phyloP scores from a whole-genome alignment of 2,329 filamentous ascomycete species.

The Sporothrix pseudoabietina region DNA sequence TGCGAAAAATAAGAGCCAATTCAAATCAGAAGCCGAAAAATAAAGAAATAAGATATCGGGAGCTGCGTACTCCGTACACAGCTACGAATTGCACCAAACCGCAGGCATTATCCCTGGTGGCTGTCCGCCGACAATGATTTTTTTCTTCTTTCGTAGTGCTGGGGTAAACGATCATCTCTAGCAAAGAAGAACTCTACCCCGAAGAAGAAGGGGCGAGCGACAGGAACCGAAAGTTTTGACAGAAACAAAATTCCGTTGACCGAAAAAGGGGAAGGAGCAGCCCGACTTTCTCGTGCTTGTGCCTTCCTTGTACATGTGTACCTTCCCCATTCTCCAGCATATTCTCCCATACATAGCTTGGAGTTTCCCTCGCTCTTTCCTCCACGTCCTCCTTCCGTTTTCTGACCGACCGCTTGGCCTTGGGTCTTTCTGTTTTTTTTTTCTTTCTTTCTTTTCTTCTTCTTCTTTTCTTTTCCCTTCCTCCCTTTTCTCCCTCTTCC shows the following conservation, averaged over 20 bases:
- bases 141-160: background rate
- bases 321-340: constrained; percentile 12
- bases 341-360: background rate
- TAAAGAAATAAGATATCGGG: background rate
- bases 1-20: background rate
- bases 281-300: background rate
- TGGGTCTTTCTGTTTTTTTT: background rate
- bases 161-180: background rate
- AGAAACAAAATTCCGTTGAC: constrained; percentile 5
- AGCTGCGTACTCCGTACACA: background rate
- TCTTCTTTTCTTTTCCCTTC: background rate
- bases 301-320: background rate
- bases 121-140: background rate
- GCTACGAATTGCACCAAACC: background rate
- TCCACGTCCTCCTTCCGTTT: background rate
- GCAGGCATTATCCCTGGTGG: background rate
- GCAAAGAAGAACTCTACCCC: background rate
- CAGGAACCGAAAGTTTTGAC: background rate
- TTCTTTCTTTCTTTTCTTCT: background rate
- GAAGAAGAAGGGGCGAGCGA: constrained; percentile 5
- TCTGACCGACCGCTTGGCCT: background rate
- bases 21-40: background rate
- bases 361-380: constrained; percentile 1
- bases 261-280: constrained; percentile 21
- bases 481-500: background rate